Evolutionary conservation across 305 asterid species (phyloP).

Genomic region (Fraxinus dipetala): DNA sequence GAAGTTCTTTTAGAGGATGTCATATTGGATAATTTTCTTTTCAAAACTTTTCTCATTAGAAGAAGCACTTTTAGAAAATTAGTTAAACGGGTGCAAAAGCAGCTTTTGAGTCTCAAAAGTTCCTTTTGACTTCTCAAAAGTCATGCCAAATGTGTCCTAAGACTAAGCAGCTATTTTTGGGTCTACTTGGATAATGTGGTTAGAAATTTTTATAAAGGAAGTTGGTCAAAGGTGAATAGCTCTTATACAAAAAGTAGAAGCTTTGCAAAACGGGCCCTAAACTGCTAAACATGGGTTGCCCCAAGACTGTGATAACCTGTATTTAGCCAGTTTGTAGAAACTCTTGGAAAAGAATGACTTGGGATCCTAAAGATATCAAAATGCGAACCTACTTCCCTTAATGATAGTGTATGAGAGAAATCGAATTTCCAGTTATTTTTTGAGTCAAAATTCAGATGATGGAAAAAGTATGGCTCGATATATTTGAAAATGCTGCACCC

Average conservation of each 20-base stretch:
- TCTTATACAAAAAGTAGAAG: background rate
- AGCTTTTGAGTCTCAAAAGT: background rate
- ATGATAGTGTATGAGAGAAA: background rate
- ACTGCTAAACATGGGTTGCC: background rate
- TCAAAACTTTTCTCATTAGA: too few relatives aligned
- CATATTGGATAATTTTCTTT: too few relatives aligned
- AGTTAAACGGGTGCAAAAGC: too few relatives aligned
- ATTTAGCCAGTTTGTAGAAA: background rate
- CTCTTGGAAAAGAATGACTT: background rate
- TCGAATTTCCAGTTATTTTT: background rate
- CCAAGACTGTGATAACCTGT: background rate
- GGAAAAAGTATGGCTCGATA: background rate
- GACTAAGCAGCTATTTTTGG: background rate
- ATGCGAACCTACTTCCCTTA: background rate
- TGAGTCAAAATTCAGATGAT: background rate
- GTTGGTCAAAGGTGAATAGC: background rate
- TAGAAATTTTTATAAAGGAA: too few relatives aligned
- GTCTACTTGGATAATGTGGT: background rate
- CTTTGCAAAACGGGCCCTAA: background rate
- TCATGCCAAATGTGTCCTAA: too few relatives aligned
- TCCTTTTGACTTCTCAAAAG: too few relatives aligned
- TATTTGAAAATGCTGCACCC: background rate
- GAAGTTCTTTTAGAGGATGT: too few relatives aligned
- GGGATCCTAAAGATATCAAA: background rate
- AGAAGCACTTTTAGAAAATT: background rate